Base-by-base conservation (phyloP, 2,329 filamentous ascomycete genomes). In the Aureobasidium sp. region DNA sequence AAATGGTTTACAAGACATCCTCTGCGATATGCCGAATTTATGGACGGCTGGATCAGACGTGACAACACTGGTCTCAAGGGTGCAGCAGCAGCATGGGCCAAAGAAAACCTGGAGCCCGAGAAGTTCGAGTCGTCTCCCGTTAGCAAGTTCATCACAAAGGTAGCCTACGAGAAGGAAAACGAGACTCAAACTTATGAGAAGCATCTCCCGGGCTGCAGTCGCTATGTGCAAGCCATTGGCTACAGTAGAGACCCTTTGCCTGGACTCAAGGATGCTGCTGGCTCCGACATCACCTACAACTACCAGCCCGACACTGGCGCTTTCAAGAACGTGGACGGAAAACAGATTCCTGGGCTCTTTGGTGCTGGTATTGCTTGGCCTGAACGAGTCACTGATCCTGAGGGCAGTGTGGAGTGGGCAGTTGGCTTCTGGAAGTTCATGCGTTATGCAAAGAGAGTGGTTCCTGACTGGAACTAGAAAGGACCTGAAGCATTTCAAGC, bases 21-120 rank as follows among this genome's bases (percentile, higher is more conserved):
- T 1, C 76, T 87, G 10, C 80, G 82, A 29, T 87, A 87, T 64
- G 85, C 85, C 16, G 79, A 83, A 67, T 82, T 80, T 69, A 82
- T 77, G 72, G 83, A 85, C 64, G 82, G 81, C 62, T 86, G 84
- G 83, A 85, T 86, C 63, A 71, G 85, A 30, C 79, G 82, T 59
- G 85, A 87, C 68, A 87, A 86, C 71, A 87, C 84, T 0, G 85
- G 85, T 3, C 75, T 87, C 32, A 87, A 87, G 70, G 84, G 85
- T 25, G 75, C 78, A 41, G 83, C 82, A 0, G 84, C 84, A 0
- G 74, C 77, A 5, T 87, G 84, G 76, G 85, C 85, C 1, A 78
- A 78, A 45, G 72, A 79, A 29, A 81, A 86, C 62, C 76, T 87
- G 0, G 84, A 86, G 65, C 79, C 80, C 41, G 77, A 77, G 2